Evolutionary conservation across 2,329 filamentous ascomycete genomes (phyloP), one percentile per base, ranked within the genome.

Genomic region (Penicillium decumbens): DNA sequence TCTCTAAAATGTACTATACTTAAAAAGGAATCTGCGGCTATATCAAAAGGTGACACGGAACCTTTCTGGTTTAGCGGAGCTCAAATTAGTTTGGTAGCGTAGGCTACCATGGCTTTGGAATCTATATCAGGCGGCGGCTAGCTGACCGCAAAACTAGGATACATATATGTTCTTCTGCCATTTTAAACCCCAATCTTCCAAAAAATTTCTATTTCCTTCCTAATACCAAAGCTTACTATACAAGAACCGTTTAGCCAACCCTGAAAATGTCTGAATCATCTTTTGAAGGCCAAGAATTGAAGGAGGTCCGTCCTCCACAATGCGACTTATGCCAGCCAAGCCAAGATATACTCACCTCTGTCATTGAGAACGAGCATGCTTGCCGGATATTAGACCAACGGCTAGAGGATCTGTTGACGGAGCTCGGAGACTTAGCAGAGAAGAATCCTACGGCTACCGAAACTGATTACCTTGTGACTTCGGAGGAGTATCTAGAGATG

Each of bases 181-280:
- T 18, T 18, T 18, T 18, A 18, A 15, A n/a, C n/a, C 30, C 30
- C 6, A 32, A 32, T 32, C 13, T 32, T n/a, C 15, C 30, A 32
- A 2, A 32, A n/a, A n/a, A n/a, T n/a, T 32, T 32, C 30, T 6
- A 15, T 32, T n/a, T 32, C 13, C 30, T n/a, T 13, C 30, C 30
- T n/a, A 4, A 32, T 32, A n/a, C 13, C 30, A 18, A 18, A 18
- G 15, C 15, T 18, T 18, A 18, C 15, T 18, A 45, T 23, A 45
- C 35, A 45, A 51, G 23, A 45, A 41, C 38, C 12, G 15, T 51
- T 45, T n/a, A 27, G 42, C 49, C 24, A 20, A 49, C 40, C 15
- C 38, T 24, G 25, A 45, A 35, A 43, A 51, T 52, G 45, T 43
- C 49, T 15, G 42, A 52, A 39, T n/a, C 39, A 52, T 42, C 10